phyloP scores from a whole-genome alignment of 169 alveolate genomes.

The Eimeria necatrix region DNA sequence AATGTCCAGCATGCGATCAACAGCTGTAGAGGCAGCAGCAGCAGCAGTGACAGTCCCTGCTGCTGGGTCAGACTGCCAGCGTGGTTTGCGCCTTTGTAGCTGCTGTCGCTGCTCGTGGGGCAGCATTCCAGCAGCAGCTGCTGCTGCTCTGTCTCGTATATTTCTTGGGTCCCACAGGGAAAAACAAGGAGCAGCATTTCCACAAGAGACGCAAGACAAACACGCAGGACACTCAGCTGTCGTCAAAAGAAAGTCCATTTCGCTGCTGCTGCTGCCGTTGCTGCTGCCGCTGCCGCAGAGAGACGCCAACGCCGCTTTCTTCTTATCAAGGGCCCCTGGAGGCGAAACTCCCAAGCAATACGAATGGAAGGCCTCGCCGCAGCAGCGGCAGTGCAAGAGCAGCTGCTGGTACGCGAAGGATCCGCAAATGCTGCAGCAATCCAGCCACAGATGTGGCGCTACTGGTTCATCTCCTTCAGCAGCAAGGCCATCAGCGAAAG shows the following conservation, averaged over 20 bases:
- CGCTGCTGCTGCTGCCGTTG: conserved; percentile 42
- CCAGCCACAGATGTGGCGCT: conserved; percentile 50
- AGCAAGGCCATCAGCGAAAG: not conserved
- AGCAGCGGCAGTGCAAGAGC: conserved; percentile 67
- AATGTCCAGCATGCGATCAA: conserved; percentile 50
- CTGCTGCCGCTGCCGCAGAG: conserved; percentile 72
- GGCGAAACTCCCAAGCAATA: conserved; percentile 50
- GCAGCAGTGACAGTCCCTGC: conserved; percentile 9
- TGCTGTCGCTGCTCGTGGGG: conserved; percentile 28
- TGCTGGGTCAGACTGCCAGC: not conserved
- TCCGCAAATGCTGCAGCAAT: conserved; percentile 78
- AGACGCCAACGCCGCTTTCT: conserved; percentile 4
- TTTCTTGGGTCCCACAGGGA: conserved; percentile 57
- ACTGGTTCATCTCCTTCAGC: conserved; percentile 51
- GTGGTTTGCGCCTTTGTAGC: conserved; percentile 37
- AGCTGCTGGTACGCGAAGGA: conserved; percentile 41
- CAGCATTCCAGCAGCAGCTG: conserved; percentile 57
- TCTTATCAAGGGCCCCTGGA: conserved; percentile 5
- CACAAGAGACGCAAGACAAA: conserved; percentile 1
- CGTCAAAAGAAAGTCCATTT: not conserved
- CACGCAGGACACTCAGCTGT: conserved; percentile 45
- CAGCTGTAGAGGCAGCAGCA: conserved; percentile 46
- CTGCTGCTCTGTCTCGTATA: conserved; percentile 51
- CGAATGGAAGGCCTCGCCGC: conserved; percentile 73
- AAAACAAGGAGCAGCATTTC: not conserved